These are phyloP conservation scores for Ustilago curta DNA, from an alignment of 1,284 basidiomycete species.

Conservation along the genomic window DNA sequence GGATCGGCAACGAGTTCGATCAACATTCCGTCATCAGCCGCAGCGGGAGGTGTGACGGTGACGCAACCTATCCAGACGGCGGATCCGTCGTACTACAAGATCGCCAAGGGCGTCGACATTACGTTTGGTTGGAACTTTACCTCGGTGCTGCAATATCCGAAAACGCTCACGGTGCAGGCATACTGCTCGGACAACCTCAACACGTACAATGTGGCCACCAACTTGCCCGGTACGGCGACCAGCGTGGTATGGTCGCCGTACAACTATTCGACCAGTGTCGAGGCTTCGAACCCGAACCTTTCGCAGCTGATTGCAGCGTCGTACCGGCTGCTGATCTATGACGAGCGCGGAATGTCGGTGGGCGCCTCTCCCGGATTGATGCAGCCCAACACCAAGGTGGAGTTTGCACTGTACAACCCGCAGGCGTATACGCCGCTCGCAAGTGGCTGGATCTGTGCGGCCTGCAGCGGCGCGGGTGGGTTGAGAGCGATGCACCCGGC, in stretches of 20 bases:
- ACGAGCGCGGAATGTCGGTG: slow-evolving; percentile 58
- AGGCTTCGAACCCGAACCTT: slow-evolving; percentile 42
- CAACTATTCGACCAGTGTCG: slow-evolving; percentile 59
- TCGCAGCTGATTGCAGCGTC: slow-evolving; percentile 63
- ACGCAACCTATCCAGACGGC: slow-evolving; percentile 65
- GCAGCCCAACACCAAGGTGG: slow-evolving; percentile 61
- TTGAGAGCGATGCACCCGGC: slow-evolving; percentile 48
- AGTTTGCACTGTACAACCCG: slow-evolving; percentile 68
- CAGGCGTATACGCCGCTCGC: slow-evolving; percentile 65
- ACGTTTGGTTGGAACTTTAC: slow-evolving; percentile 69
- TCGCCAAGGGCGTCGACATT: slow-evolving; percentile 60
- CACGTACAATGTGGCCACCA: slow-evolving; percentile 64
- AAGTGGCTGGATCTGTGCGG: slow-evolving; percentile 58
- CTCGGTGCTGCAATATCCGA: slow-evolving; percentile 57
- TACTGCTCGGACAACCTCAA: slow-evolving; percentile 64
- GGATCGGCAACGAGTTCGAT: slow-evolving; percentile 17
- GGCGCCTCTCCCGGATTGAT: slow-evolving; percentile 54
- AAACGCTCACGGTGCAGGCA: slow-evolving; percentile 59
- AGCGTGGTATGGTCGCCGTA: slow-evolving; percentile 65
- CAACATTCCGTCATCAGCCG: slow-evolving; percentile 56
- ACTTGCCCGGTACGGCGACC: slow-evolving; percentile 60
- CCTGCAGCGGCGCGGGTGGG: slow-evolving; percentile 50
- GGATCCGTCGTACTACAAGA: slow-evolving; percentile 67
- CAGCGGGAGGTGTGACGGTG: slow-evolving; percentile 64
- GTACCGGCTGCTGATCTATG: slow-evolving; percentile 65